Percentiles rank a stretch among this genome's conserved stretches.
phyloP scores from a whole-genome alignment of 1,139 yeast genomes.

The Geotrichum bryndzae region DNA sequence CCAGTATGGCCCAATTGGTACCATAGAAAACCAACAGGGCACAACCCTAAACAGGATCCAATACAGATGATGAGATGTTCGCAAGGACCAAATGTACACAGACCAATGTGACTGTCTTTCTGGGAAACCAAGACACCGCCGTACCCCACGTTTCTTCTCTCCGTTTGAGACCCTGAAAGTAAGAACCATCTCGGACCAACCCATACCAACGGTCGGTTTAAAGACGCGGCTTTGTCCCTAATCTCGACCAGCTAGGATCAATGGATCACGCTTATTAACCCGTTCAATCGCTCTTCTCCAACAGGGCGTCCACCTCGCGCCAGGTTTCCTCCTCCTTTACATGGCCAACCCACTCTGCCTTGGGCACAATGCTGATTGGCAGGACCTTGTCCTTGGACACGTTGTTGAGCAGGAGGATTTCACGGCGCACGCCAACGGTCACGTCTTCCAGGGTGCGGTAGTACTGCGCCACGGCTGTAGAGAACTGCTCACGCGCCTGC shows the following conservation, averaged over 20 bases:
- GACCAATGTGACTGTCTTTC: not conserved
- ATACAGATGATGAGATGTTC: not conserved
- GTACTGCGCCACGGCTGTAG: constrained; percentile 29
- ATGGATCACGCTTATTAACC: not conserved
- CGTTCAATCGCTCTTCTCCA: not conserved
- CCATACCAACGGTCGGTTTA: not conserved
- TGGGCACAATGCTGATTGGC: constrained; percentile 34
- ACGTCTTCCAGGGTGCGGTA: constrained; percentile 33
- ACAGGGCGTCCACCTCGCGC: constrained; percentile 23
- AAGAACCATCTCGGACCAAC: not conserved
- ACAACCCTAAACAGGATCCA: not conserved
- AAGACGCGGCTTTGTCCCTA: not conserved
- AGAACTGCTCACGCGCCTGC: constrained; percentile 31
- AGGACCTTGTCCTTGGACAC: constrained; percentile 38
- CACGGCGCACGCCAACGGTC: constrained; percentile 38
- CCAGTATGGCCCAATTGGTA: not conserved
- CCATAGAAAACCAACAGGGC: not conserved
- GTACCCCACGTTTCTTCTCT: not conserved
- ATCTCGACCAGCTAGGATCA: not conserved
- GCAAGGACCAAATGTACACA: not conserved
- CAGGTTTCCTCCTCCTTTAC: constrained; percentile 34
- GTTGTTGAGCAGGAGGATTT: constrained; percentile 37
- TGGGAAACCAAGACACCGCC: not conserved
- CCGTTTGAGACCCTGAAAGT: not conserved
- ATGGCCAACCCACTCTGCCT: constrained; percentile 36